Evolutionary conservation across 768 basidiomycete species (phyloP), one percentile per base, ranked within the genome.

Genomic region (Xerocomus brunneocitrinus): DNA sequence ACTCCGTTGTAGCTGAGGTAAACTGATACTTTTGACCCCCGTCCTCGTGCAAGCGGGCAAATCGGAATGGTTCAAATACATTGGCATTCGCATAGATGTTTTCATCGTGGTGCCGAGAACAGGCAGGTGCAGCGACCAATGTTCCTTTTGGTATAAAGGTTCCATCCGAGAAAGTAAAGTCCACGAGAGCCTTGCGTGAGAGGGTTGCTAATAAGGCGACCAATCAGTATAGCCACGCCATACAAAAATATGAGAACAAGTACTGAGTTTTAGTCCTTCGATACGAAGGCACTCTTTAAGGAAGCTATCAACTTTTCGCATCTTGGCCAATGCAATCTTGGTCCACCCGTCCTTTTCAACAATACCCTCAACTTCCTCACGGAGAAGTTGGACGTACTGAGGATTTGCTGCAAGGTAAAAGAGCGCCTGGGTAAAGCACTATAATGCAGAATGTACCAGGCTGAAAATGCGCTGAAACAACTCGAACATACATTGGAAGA

Each of bases 251-350:
- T 13, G 40, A 25, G 24, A 12, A 7, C 3, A 49, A 64, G 24
- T 51, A 69, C 69, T 28, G 5, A 47, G 41, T 19, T 36, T 62
- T 12, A 69, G 48, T 3, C 69, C 71, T n/a, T 69, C 62, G 3
- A 66, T 38, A 0, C 73, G 65, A 8, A 30, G 63, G 3, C 63
- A 62, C 45, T 74, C 74, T 49, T 64, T 70, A 38, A 75, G 38
- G 50, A 78, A 76, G 50, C 73, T 77, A 42, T 77, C 75, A 3
- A 76, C 47, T 52, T 69, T 70, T 45, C 56, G 66, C 63, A 73
- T 64, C 35, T 66, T 67, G 9, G 35, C 53, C n/a, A 73, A 25
- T 2, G 61, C 57, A 2, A 41, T 49, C 49, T 66, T 67, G 0
- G 53, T 53, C 60, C 65, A 71, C 31, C 57, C 68, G 2, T 71